Evolutionary conservation across 345 rosid species (phyloP).

Genomic region (Eucalyptus sp.): DNA sequence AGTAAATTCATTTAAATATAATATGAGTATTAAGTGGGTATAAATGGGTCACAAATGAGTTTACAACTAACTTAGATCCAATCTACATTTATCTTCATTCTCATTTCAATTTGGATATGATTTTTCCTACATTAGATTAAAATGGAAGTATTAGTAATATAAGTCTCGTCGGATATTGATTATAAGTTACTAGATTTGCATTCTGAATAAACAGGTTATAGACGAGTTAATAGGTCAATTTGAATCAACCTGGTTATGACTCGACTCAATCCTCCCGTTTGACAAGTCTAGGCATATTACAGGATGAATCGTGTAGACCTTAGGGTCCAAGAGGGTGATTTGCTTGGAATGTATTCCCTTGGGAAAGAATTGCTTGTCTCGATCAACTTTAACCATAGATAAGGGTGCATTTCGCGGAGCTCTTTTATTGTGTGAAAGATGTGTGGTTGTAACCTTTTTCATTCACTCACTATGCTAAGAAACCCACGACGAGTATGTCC

Average conservation of each 20-base stretch:
- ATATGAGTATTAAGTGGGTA: neutral
- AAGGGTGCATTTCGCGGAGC: neutral
- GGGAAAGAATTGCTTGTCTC: neutral
- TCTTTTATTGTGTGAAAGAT: neutral
- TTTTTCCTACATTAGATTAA: neutral
- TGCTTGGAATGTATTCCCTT: neutral
- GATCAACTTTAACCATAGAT: neutral
- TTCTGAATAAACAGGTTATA: rapidly evolving
- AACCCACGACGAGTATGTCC: neutral
- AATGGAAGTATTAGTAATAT: too few relatives aligned
- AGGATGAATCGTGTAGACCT: neutral
- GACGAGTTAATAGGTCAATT: too few relatives aligned
- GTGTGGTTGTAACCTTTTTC: neutral
- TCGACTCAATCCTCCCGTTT: neutral
- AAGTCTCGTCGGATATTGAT: too few relatives aligned
- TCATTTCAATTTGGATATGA: neutral
- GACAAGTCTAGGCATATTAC: neutral
- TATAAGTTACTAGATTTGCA: neutral
- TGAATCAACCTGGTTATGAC: too few relatives aligned
- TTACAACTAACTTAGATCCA: neutral
- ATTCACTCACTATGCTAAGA: neutral
- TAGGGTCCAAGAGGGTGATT: neutral
- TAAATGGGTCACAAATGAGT: neutral
- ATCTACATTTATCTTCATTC: neutral
- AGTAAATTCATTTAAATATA: too few relatives aligned